Evolutionary conservation across 306 rosid species (phyloP).

Genomic region (Luffa acutangula): DNA sequence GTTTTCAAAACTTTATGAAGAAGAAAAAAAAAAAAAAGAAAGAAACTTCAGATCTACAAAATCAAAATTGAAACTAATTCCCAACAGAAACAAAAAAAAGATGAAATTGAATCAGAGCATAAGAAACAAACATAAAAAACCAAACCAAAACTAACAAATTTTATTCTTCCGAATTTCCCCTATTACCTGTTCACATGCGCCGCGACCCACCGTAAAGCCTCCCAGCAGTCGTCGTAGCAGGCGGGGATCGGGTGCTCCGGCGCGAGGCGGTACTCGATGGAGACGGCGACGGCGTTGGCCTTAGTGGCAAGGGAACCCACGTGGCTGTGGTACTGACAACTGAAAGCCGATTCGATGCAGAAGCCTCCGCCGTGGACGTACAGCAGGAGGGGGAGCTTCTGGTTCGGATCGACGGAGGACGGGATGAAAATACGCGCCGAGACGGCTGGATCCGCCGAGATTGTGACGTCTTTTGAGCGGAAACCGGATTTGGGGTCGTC

Average conservation of each 20-base stretch:
- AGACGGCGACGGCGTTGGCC: conserved; percentile 23
- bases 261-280: conserved; percentile 26
- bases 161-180: neutral
- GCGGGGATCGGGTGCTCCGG: conserved; percentile 30
- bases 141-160: too few relatives aligned
- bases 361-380: conserved; percentile 38
- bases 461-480: conserved; percentile 20
- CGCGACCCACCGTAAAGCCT: conserved; percentile 34
- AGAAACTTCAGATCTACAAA: too few relatives aligned
- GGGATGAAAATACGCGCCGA: conserved; percentile 30
- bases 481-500: conserved; percentile 12
- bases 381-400: conserved; percentile 15
- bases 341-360: conserved; percentile 28
- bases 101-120: too few relatives aligned
- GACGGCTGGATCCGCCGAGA: conserved; percentile 17
- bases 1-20: too few relatives aligned
- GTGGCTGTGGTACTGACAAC: conserved; percentile 1
- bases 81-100: too few relatives aligned
- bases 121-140: too few relatives aligned
- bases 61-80: too few relatives aligned
- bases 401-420: neutral
- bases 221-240: conserved; percentile 37
- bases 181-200: conserved; percentile 12
- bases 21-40: too few relatives aligned
- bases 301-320: conserved; percentile 12